Evolutionary conservation across 140 eudicot species (phyloP).

Genomic region (Eryngium alpinum): DNA sequence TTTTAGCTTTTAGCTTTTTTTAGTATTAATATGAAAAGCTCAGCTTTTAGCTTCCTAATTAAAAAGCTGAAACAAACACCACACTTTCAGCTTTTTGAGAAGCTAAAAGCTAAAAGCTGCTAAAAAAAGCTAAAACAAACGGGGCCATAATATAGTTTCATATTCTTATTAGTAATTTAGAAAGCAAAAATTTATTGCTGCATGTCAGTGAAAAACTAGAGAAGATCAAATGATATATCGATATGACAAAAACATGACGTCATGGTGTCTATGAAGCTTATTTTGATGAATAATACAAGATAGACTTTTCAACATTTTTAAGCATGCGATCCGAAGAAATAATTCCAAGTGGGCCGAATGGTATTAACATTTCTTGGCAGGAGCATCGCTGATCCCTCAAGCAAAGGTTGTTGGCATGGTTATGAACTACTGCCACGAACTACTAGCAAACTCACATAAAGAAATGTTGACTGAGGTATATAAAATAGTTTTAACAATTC

Average conservation of each 20-base stretch:
- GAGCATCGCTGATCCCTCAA: conserved; percentile 18
- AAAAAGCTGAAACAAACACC: no score
- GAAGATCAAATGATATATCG: conserved; percentile 17
- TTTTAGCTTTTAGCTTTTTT: no score
- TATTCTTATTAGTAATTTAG: not conserved
- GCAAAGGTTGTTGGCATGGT: conserved; percentile 10
- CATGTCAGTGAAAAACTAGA: conserved; percentile 27
- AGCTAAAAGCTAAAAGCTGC: no score
- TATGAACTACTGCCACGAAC: no score
- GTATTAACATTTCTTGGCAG: conserved; percentile 28
- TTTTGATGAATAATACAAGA: conserved; percentile 26
- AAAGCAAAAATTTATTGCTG: no score
- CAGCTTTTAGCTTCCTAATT: no score
- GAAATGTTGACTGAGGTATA: conserved; percentile 28
- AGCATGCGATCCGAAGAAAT: conserved; percentile 27
- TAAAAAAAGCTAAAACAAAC: no score
- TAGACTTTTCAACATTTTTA: conserved; percentile 28
- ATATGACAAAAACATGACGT: conserved; percentile 22
- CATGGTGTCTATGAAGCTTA: conserved; percentile 26
- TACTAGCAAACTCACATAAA: conserved; percentile 25
- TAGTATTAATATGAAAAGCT: no score
- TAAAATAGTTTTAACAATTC: no score
- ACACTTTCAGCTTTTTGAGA: no score
- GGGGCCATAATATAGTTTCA: no score
- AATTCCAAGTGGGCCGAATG: conserved; percentile 32